Evolutionary conservation across 495 filamentous ascomycete genomes (phyloP).

Genomic region (Xylaria cubensis): DNA sequence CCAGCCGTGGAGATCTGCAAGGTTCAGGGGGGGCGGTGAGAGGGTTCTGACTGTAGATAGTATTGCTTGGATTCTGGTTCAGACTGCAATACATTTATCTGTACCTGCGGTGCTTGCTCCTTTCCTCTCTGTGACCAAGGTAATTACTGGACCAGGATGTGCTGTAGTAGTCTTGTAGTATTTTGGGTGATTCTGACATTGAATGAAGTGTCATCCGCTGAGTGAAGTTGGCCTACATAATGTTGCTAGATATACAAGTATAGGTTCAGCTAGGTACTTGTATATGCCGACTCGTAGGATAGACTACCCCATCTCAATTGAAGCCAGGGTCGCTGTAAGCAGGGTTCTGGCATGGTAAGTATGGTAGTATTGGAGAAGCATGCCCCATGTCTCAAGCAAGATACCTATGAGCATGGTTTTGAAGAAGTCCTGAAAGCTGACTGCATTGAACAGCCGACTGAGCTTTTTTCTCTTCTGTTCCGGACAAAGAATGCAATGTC

Average conservation of each 20-base stretch:
- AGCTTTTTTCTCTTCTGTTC: not conserved
- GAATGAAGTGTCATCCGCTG: not conserved
- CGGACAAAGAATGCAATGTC: not conserved
- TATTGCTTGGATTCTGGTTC: not conserved
- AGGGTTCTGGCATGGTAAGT: constrained; percentile 1
- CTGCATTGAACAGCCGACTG: not conserved
- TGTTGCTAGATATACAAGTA: not conserved
- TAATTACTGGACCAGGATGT: no score
- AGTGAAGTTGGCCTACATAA: not conserved
- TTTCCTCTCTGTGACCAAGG: not conserved
- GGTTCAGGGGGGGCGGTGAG: constrained; percentile 26
- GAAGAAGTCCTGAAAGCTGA: constrained; percentile 15
- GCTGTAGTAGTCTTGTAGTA: not conserved
- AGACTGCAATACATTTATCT: not conserved
- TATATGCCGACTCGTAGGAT: constrained; percentile 4
- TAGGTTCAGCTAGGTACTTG: not conserved
- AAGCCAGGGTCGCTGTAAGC: not conserved
- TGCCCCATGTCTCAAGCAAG: not conserved
- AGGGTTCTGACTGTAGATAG: constrained; percentile 10
- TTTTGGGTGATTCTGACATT: not conserved
- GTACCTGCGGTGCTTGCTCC: not conserved
- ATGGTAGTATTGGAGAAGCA: constrained; percentile 11
- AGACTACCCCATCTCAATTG: constrained; percentile 11
- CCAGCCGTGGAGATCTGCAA: constrained; percentile 24
- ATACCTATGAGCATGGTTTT: not conserved